Percentiles rank a stretch among this genome's conserved stretches.
Evolutionary conservation across 192 early-diverging fungal species (phyloP).

Genomic region (Allomyces javanicus): DNA sequence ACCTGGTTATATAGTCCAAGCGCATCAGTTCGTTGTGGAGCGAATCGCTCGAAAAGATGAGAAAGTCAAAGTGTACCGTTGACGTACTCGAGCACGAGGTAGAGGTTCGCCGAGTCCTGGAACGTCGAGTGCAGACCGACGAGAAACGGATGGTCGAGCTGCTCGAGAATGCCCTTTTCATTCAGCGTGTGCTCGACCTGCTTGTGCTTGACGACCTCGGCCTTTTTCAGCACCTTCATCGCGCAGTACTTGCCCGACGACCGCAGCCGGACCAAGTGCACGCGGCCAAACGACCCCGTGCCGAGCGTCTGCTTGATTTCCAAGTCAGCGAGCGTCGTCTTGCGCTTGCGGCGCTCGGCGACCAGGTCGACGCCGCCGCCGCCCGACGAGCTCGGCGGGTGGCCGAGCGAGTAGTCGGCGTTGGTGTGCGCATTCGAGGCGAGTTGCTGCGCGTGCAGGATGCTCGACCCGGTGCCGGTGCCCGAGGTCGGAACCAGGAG

Average conservation of each 20-base stretch:
- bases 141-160: constrained; percentile 71
- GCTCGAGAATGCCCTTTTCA: constrained; percentile 81
- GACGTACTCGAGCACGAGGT: constrained; percentile 91
- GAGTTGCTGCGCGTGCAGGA: background rate
- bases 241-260: constrained; percentile 72
- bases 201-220: constrained; percentile 80
- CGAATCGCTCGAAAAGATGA: no score
- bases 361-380: background rate
- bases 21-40: no score
- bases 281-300: constrained; percentile 94
- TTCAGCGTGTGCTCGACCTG: constrained; percentile 98
- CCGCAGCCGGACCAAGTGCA: constrained; percentile 72
- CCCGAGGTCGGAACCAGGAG: background rate
- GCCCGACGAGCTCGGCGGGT: background rate
- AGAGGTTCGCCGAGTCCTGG: constrained; percentile 78
- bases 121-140: constrained; percentile 86
- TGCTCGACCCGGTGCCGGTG: background rate
- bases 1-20: no score
- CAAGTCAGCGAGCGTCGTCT: constrained; percentile 56
- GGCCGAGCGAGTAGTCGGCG: background rate
- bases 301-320: constrained; percentile 74
- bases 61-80: constrained; percentile 1
- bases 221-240: constrained; percentile 90
- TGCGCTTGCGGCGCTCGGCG: constrained; percentile 6
- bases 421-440: background rate